phyloP scores from a whole-genome alignment of 805 yeast species.

The Saccharomycopsis oosterbeekiorum region DNA sequence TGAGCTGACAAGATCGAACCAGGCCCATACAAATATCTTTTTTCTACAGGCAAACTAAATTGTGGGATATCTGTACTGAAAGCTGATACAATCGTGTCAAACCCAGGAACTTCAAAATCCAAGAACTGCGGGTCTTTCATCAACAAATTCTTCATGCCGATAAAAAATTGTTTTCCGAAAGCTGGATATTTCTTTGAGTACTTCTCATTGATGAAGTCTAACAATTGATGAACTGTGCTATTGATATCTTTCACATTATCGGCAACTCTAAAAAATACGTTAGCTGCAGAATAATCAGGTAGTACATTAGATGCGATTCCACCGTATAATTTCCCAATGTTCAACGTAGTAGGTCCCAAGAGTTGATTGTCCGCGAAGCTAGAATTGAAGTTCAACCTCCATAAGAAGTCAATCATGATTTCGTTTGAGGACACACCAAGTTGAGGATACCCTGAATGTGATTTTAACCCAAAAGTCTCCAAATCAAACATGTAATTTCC shows the following conservation, averaged over 20 bases:
- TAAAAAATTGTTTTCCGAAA: not conserved
- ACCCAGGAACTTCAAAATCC: conserved; percentile 57
- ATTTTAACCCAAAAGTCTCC: conserved; percentile 43
- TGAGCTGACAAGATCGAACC: conserved; percentile 46
- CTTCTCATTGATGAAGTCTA: not conserved
- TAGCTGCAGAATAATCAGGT: conserved; percentile 47
- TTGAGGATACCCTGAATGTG: conserved; percentile 65
- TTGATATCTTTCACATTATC: conserved; percentile 25
- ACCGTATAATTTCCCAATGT: conserved; percentile 46
- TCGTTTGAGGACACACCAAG: conserved; percentile 55
- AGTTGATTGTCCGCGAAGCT: conserved; percentile 40
- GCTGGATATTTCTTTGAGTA: not conserved
- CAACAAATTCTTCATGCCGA: not conserved
- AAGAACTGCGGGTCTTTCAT: conserved; percentile 32
- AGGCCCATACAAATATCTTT: conserved; percentile 42
- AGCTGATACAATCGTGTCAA: conserved; percentile 40
- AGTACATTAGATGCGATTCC: conserved; percentile 63
- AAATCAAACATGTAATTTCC: conserved; percentile 39
- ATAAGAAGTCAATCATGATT: conserved; percentile 41
- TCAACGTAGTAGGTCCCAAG: conserved; percentile 53
- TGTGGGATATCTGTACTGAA: conserved; percentile 24
- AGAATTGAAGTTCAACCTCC: conserved; percentile 27
- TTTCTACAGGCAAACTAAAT: conserved; percentile 4
- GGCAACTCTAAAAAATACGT: conserved; percentile 45
- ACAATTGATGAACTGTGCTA: not conserved